Evolutionary conservation across 768 basidiomycete genomes (phyloP).

Genomic region (Ramaria sp.): DNA sequence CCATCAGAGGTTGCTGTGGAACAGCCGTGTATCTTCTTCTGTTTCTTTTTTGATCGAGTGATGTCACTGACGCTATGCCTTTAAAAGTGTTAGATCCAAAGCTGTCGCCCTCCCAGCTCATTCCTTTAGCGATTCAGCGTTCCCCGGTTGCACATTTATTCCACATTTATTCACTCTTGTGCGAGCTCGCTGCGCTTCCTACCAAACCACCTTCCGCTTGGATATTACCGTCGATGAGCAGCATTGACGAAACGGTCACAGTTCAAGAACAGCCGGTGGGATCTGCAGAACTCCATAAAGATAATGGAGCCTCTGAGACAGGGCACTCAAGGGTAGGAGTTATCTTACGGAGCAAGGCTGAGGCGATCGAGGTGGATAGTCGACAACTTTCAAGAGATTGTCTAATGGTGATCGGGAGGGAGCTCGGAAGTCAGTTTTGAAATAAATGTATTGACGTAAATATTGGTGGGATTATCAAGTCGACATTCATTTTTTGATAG

Average conservation of each 20-base stretch:
- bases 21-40: slow-evolving; percentile 44
- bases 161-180: slow-evolving; percentile 72
- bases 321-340: slow-evolving; percentile 16
- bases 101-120: slow-evolving; percentile 39
- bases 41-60: background rate
- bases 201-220: slow-evolving; percentile 59
- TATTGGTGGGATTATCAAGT: too few species aligned
- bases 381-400: slow-evolving; percentile 55
- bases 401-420: slow-evolving; percentile 58
- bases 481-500: too few species aligned
- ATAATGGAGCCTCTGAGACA: slow-evolving; percentile 11
- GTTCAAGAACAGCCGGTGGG: background rate
- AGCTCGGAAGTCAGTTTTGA: slow-evolving; percentile 39
- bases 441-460: too few species aligned
- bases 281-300: background rate
- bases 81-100: slow-evolving; percentile 29
- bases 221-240: slow-evolving; percentile 24
- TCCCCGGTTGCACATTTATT: slow-evolving; percentile 80
- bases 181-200: slow-evolving; percentile 68
- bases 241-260: slow-evolving; percentile 1
- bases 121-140: slow-evolving; percentile 63
- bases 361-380: slow-evolving; percentile 50
- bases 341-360: slow-evolving; percentile 10
- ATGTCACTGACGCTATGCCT: background rate
- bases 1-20: slow-evolving; percentile 43